Evolutionary conservation across 73 alveolate genomes (phyloP), one percentile per base, ranked within the genome.

Genomic region (Symbiodinium natans): DNA sequence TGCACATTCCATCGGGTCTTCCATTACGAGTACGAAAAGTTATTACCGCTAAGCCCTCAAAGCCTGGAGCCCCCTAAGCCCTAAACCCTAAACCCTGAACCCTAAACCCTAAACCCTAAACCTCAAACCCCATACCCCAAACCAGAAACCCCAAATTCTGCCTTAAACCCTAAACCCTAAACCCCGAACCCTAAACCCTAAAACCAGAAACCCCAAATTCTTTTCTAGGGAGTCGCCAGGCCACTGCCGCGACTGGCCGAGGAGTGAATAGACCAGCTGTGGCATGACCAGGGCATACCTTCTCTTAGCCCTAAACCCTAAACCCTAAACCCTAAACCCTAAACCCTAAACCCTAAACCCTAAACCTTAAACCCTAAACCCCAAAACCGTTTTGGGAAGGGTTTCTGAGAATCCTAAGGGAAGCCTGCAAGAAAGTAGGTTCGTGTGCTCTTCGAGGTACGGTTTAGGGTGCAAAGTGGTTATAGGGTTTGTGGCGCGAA

Each of bases 251-350:
- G 97, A 90, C 88, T 63, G 82, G n/a, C 97, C 97, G 39, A 90
- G 39, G n/a, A 90, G 46, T 3, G 97, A 90, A 23, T 90, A 90
- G 41, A 90, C 77, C 80, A 90, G 48, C 77, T 90, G 97, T 4
- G 97, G 97, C 97, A 90, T 23, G 48, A 90, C 88, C 88, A 90
- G 46, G 80, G 97, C 97, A 90, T 90, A 90, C 97, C 97, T 90
- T 11, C 59, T 6, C 59, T 46, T 9, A 46, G 59, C 74, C 74
- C 74, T 43, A 56, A 56, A 56, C 74, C 74, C 74, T 21, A 56
- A 56, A 21, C 74, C 74, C 74, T 56, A 56, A 19, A 56, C 74
- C 74, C 25, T 21, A 56, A 56, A 21, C 31, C 74, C 74, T 19
- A 56, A 56, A 56, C 74, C 74, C 74, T 19, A 56, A 56, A 21